Conservation (phyloP, 2,329 filamentous ascomycete genomes). For the Cercospora sp. region DNA sequence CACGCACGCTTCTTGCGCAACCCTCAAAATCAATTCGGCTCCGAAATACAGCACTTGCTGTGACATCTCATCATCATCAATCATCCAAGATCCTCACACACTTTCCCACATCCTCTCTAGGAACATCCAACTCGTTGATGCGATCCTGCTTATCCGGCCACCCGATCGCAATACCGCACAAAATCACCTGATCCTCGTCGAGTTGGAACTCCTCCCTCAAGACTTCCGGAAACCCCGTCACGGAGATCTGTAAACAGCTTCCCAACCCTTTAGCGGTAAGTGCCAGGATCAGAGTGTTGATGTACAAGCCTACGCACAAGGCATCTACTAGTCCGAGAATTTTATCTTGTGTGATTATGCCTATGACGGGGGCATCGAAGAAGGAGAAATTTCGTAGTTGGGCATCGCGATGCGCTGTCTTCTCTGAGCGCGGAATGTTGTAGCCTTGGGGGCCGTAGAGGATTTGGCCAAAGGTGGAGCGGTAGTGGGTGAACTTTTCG, state of each 20-base stretch:
- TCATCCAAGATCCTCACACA: conserved; percentile 15
- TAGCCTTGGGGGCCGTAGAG: conserved; percentile 32
- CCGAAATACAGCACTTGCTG: neutral
- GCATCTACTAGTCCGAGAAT: conserved; percentile 23
- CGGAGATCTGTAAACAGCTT: conserved; percentile 28
- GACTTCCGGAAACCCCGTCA: conserved; percentile 31
- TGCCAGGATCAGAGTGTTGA: conserved; percentile 31
- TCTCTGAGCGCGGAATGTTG: conserved; percentile 22
- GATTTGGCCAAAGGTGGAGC: conserved; percentile 27
- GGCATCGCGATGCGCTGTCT: conserved; percentile 15
- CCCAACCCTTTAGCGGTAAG: conserved; percentile 28
- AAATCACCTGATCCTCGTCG: conserved; percentile 22
- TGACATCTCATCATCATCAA: neutral
- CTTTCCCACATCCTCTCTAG: conserved; percentile 15
- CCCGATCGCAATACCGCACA: conserved; percentile 33
- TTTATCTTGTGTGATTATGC: conserved; percentile 27
- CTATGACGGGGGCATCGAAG: conserved; percentile 29
- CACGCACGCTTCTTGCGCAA: neutral
- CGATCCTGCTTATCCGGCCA: conserved; percentile 14
- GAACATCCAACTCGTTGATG: conserved; percentile 18
- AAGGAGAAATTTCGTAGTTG: conserved; percentile 29
- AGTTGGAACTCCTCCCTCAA: conserved; percentile 26
- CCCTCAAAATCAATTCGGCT: neutral
- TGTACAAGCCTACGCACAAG: conserved; percentile 32
- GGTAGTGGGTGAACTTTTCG: conserved; percentile 25